Base-by-base conservation (phyloP, 2,329 filamentous ascomycete species). In the Corynespora cassiicola region DNA sequence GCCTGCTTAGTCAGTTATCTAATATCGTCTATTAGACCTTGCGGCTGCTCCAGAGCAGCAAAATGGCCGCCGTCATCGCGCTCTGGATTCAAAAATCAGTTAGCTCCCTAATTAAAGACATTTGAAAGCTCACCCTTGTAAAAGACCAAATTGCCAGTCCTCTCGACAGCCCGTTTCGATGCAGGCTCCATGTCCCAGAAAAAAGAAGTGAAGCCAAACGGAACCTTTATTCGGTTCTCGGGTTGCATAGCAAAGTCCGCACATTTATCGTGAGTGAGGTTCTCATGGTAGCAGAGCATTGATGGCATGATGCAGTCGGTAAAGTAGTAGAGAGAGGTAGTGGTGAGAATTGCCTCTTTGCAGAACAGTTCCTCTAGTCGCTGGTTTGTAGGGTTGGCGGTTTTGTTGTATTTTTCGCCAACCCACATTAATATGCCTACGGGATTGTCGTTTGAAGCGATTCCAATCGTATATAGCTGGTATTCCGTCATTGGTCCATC, bases 341-440 rank as follows among this genome's bases (percentile, higher is more conserved):
- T 56, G 16, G 58, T 51, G 26, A 42, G 47, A 37, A 67, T 23
- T 58, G n/a, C n/a, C n/a, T n/a, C n/a, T n/a, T n/a, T n/a, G n/a
- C n/a, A n/a, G n/a, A n/a, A n/a, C n/a, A n/a, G n/a, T n/a, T n/a
- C n/a, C n/a, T n/a, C n/a, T n/a, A n/a, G n/a, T n/a, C n/a, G n/a
- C n/a, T n/a, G n/a, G n/a, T n/a, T n/a, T 9, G 36, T 48, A 10
- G 68, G 65, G 32, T 68, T 60, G 9, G 65, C 55, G 5, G 67
- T 55, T 50, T 73, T 68, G 21, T 66, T 52, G 39, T 70, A 70
- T 53, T 76, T 74, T 43, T 75, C 70, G 1, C 70, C 73, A 1
- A 75, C 58, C 47, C 69, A 75, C 32, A 69, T 66, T 53, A 75
- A 59, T 26, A 73, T 66, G 1, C 72, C 73, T 3, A 75, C 52